These are phyloP conservation scores for Taphrina communis DNA, from an alignment of 1,139 yeast species.

Conservation along the genomic window DNA sequence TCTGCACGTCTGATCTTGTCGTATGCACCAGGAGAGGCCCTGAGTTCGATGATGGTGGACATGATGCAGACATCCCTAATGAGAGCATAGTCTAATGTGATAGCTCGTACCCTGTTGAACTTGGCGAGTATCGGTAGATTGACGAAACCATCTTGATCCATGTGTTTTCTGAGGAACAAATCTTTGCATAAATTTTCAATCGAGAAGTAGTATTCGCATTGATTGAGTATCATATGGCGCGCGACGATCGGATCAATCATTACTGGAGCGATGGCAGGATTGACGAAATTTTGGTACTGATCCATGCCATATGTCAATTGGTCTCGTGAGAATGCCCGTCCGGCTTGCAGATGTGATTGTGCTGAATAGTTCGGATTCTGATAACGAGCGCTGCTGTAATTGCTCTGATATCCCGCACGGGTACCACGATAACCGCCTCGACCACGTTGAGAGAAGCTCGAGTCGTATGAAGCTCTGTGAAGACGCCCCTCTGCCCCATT, in stretches of 20 bases:
- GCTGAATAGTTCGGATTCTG: conserved; percentile 1
- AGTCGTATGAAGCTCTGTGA: conserved; percentile 24
- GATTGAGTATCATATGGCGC: conserved; percentile 31
- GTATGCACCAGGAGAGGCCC: conserved; percentile 50
- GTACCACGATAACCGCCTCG: conserved; percentile 37
- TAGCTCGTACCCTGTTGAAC: conserved; percentile 73
- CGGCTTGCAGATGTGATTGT: conserved; percentile 5
- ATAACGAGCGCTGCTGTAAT: conserved; percentile 6
- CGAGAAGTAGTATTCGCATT: conserved; percentile 78
- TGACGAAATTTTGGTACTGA: conserved; percentile 32
- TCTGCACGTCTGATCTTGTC: conserved; percentile 43
- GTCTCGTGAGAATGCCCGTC: conserved; percentile 4
- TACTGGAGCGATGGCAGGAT: conserved; percentile 32
- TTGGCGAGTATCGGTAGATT: conserved; percentile 66
- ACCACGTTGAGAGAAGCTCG: conserved; percentile 15
- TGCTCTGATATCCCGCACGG: conserved; percentile 16
- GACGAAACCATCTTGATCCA: conserved; percentile 79
- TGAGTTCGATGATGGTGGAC: conserved; percentile 56
- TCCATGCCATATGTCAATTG: conserved; percentile 17
- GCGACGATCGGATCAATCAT: conserved; percentile 38
- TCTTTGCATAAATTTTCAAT: conserved; percentile 86
- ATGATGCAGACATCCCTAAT: conserved; percentile 58
- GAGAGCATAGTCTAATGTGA: conserved; percentile 58
- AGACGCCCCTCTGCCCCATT: conserved; percentile 15
- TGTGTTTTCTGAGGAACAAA: conserved; percentile 73